phyloP scores from a whole-genome alignment of 768 basidiomycete genomes.

The Saitozyma sp. region DNA sequence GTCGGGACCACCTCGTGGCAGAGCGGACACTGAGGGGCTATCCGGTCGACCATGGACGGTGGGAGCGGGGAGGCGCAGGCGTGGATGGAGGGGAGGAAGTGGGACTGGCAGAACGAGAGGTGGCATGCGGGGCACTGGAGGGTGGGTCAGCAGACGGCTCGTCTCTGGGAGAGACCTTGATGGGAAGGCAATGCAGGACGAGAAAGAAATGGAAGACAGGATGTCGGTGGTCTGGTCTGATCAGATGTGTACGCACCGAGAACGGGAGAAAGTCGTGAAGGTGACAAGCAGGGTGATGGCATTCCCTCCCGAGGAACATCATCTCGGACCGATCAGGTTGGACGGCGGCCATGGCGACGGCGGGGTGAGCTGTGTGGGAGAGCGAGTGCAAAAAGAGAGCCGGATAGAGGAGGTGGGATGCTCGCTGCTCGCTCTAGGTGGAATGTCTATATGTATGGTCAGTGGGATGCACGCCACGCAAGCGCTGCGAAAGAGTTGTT shows the following conservation, averaged over 20 bases:
- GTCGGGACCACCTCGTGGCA: conserved; percentile 42
- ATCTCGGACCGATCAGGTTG: conserved; percentile 31
- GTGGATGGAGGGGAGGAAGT: conserved; percentile 49
- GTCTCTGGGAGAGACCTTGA: neutral
- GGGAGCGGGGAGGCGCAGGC: conserved; percentile 44
- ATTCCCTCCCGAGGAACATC: conserved; percentile 50
- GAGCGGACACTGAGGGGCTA: conserved; percentile 48
- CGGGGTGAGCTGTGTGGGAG: too few species aligned
- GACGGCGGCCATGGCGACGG: neutral
- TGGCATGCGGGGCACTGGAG: conserved; percentile 50
- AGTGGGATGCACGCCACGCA: too few species aligned
- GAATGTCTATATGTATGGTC: too few species aligned
- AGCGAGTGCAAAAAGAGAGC: too few species aligned
- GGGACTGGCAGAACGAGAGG: conserved; percentile 48
- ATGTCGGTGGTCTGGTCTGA: neutral
- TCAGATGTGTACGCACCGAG: neutral
- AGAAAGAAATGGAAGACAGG: neutral
- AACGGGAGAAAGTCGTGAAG: conserved; percentile 51
- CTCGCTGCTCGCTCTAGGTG: too few species aligned
- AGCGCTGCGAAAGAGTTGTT: too few species aligned
- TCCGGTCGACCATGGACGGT: conserved; percentile 42
- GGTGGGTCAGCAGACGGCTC: neutral
- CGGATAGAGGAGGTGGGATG: too few species aligned
- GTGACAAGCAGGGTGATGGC: conserved; percentile 49
- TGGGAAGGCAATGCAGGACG: neutral